Evolutionary conservation across 139 green algal genomes (phyloP), one percentile per base, ranked within the genome.

Genomic region (Chlamydomonas eustigma): DNA sequence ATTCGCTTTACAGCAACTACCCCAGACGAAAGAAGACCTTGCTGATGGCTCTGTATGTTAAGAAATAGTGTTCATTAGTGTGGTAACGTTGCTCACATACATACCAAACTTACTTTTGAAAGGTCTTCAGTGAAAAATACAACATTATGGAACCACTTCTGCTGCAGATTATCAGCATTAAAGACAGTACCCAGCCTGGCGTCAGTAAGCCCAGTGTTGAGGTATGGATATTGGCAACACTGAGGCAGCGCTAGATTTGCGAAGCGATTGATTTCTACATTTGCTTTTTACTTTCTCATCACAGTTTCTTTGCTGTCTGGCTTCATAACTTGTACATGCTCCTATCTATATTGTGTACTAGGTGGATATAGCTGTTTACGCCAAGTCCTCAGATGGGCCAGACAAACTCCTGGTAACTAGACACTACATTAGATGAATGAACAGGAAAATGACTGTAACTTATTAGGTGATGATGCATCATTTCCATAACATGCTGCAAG

Each of bases 181-280:
- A 80, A 37, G 78, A 88, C 6, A 67, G 37, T 39, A 70, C 71
- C 37, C 24, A 70, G 33, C 32, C 77, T 4, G 81, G 78, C 34
- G 51, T 36, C 3, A 66, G 51, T 51, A 89, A 88, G 76, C 65
- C 81, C 22, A 82, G 37, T 0, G 76, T 89, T 36, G 74, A 83
- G 76, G 76, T 78, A 34, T 50, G 73, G 31, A 51, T 75, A 28
- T n/a, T 18, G 64, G n/a, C n/a, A n/a, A n/a, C n/a, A n/a, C n/a
- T n/a, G n/a, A n/a, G n/a, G n/a, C n/a, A n/a, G n/a, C n/a, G n/a
- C n/a, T n/a, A n/a, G n/a, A n/a, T n/a, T n/a, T n/a, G n/a, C n/a
- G n/a, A n/a, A n/a, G n/a, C n/a, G n/a, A n/a, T n/a, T n/a, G n/a
- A n/a, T n/a, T n/a, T n/a, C n/a, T n/a, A n/a, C n/a, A n/a, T n/a